These are phyloP conservation scores for Huiozyma naganishii DNA, from an alignment of 805 yeast species.

Conservation along the genomic window DNA sequence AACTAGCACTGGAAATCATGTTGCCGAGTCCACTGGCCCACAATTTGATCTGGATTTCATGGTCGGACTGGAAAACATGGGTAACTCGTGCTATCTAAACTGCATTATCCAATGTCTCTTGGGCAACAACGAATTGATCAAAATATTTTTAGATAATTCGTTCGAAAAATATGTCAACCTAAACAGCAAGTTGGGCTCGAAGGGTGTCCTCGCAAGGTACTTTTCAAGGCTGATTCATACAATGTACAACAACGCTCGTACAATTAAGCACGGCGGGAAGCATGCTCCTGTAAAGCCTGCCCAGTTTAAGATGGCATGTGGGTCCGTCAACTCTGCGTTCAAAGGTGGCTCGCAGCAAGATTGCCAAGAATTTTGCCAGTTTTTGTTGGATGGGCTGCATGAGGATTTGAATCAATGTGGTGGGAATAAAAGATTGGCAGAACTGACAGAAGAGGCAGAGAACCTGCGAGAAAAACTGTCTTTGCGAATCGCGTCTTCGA, in stretches of 20 bases:
- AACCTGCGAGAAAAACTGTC: slow-evolving; percentile 59
- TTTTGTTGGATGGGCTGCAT: slow-evolving; percentile 79
- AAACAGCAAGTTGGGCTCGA: slow-evolving; percentile 65
- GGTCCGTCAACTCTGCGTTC: slow-evolving; percentile 65
- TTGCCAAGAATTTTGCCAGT: slow-evolving; percentile 86
- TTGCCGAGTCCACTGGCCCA: background rate
- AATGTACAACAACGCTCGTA: slow-evolving; percentile 36
- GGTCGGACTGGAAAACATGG: slow-evolving; percentile 74
- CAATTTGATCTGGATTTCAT: slow-evolving; percentile 31
- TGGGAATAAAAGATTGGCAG: slow-evolving; percentile 40
- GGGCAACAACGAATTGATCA: slow-evolving; percentile 58
- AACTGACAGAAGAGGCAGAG: slow-evolving; percentile 64
- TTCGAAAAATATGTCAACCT: slow-evolving; percentile 63
- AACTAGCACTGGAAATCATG: no score
- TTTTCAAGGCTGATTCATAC: slow-evolving; percentile 54
- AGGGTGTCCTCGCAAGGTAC: slow-evolving; percentile 64
- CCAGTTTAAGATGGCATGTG: slow-evolving; percentile 59
- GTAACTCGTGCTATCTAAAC: slow-evolving; percentile 91
- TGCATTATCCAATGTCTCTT: slow-evolving; percentile 75
- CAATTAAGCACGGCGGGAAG: background rate
- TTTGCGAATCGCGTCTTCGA: slow-evolving; percentile 69
- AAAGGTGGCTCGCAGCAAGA: slow-evolving; percentile 83
- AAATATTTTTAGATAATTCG: slow-evolving; percentile 52
- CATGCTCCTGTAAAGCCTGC: slow-evolving; percentile 41
- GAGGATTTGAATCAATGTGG: slow-evolving; percentile 78